Percentiles rank a stretch among this genome's conserved stretches.
These are phyloP conservation scores for Penicillium verhagenii DNA, from an alignment of 495 filamentous ascomycete genomes.

Conservation along the genomic window DNA sequence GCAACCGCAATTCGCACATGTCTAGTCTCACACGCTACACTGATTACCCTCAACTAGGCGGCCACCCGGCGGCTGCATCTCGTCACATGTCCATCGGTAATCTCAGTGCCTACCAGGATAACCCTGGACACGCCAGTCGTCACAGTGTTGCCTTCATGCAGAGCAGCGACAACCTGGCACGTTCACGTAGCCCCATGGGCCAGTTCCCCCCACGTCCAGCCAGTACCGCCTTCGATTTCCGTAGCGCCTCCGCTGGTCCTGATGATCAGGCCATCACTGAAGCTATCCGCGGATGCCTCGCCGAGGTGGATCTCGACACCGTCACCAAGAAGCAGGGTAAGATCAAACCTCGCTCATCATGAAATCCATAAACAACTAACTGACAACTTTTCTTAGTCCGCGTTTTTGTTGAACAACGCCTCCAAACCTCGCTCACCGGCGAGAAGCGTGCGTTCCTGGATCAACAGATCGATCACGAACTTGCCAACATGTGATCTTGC, in stretches of 20 bases:
- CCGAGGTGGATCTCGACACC: conserved; percentile 90
- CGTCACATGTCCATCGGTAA: conserved; percentile 63
- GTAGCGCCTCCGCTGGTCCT: conserved; percentile 59
- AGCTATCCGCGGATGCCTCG: conserved; percentile 74
- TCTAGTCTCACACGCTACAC: conserved; percentile 55
- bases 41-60: conserved; percentile 44
- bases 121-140: conserved; percentile 43
- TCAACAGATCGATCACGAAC: conserved; percentile 84
- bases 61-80: conserved; percentile 37
- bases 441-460: conserved; percentile 85
- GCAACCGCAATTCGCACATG: conserved; percentile 56
- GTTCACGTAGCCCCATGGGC: conserved; percentile 55
- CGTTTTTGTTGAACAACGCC: conserved; percentile 84
- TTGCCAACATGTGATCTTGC: conserved; percentile 82
- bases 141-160: conserved; percentile 50
- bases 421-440: conserved; percentile 81
- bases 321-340: conserved; percentile 95
- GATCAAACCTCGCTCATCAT: conserved; percentile 7
- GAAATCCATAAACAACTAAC: background rate
- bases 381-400: conserved; percentile 52
- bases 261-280: conserved; percentile 74
- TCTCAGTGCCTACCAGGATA: conserved; percentile 54
- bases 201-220: conserved; percentile 56
- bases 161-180: conserved; percentile 61
- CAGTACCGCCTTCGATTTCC: conserved; percentile 70